Evolutionary conservation across 352 stramenopile genomes (phyloP).

Genomic region (Bremia lactucae): DNA sequence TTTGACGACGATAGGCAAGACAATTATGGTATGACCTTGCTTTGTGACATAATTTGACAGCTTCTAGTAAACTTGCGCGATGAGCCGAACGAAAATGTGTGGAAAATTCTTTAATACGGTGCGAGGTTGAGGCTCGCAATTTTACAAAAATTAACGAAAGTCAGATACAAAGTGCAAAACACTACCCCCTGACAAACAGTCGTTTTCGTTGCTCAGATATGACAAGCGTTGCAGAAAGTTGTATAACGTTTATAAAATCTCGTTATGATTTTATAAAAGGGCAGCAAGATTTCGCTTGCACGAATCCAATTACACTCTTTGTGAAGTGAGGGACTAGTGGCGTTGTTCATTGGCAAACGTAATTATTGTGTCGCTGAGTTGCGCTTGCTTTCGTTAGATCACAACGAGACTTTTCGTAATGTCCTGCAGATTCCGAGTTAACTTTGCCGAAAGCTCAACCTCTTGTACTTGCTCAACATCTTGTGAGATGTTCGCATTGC

Average conservation of each 20-base stretch:
- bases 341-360: slow-evolving; percentile 22
- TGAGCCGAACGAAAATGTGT: too few species aligned
- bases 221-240: slow-evolving; percentile 37
- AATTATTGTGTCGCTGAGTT: slow-evolving; percentile 17
- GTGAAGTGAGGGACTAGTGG: slow-evolving; percentile 22
- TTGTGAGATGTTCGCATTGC: slow-evolving; percentile 21
- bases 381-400: slow-evolving; percentile 16
- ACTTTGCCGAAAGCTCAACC: slow-evolving; percentile 29
- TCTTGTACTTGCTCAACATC: slow-evolving; percentile 32
- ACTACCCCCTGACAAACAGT: too few species aligned
- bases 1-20: slow-evolving; percentile 28
- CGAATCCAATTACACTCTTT: slow-evolving; percentile 33
- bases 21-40: slow-evolving; percentile 8
- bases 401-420: slow-evolving; percentile 12
- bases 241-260: slow-evolving; percentile 40
- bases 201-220: slow-evolving; percentile 65
- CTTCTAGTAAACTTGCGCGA: slow-evolving; percentile 59
- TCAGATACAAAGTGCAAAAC: too few species aligned
- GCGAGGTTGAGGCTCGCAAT: too few species aligned
- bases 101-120: too few species aligned
- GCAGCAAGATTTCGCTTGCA: slow-evolving; percentile 20
- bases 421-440: slow-evolving; percentile 28
- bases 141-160: too few species aligned
- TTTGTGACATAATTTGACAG: slow-evolving; percentile 38
- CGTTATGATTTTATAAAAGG: slow-evolving; percentile 19